Base-by-base conservation (phyloP, 2,329 filamentous ascomycete species). In the Talaromyces rugulosus region DNA sequence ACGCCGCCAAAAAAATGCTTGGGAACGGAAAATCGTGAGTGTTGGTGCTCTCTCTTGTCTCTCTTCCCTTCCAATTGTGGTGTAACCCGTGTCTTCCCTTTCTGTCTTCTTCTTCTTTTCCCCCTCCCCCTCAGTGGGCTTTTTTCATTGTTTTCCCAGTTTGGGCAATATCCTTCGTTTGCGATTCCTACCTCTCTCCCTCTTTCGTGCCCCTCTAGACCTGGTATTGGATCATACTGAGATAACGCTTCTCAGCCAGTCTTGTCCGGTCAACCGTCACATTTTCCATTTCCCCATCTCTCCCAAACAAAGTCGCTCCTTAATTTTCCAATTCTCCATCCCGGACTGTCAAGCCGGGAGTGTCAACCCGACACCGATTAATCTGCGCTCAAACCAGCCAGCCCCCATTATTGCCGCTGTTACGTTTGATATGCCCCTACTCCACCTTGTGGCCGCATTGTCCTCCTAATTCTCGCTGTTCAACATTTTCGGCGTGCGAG, bases 371-470 rank as follows among this genome's bases (percentile, higher is more conserved):
- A 18, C 16, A 27, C 44, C 2, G 11, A 11, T 27, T 47, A 14
- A 47, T 47, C 44, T 18, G 44, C 27, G 44, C 44, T 47, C 44
- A 47, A 47, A 47, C n/a, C 44, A 47, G 44, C 44, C 44, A 47
- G 44, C 44, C 44, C 44, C 44, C 44, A 47, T 47, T 27, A 11
- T 27, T 27, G 44, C 44, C 44, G 44, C 44, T 47, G 44, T 47
- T 47, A 27, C 44, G 18, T 4, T 47, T 56, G 61, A 36, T 51
- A 61, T 61, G 59, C 59, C 44, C 42, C 34, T 47, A 57, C 23
- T 50, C 47, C 52, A 47, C 18, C 44, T 47, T 27, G 44, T 47
- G 44, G 44, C 23, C 50, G 50, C 50, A 53, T 53, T 53, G 28
- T n/a, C 14, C 12, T 28, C 30, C 28, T 31, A 33, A 30, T 23